Base-by-base conservation (phyloP, 306 rosid genomes). In the Prosopis cineraria region DNA sequence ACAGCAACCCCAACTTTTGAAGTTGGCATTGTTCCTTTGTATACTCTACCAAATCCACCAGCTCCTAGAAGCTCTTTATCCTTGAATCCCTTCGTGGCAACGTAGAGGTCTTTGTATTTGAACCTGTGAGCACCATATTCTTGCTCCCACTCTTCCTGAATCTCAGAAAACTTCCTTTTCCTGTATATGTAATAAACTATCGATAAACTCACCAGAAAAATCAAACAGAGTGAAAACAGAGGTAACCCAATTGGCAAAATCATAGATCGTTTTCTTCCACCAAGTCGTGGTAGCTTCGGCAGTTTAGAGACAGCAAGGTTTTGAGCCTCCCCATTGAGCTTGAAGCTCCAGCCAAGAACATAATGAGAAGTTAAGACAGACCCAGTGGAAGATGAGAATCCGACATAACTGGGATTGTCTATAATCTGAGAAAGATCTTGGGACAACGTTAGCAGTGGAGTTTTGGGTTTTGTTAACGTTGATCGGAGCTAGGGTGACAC, bases 11-110 rank as follows among this genome's bases (percentile, higher is more conserved):
- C 88, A 6, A 37, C 13, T 24, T 87, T 86, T 6, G 91, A 84
- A 34, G n/a, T 41, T 25, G 86, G 89, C 68, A 90, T 68, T 17
- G 70, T 74, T 8, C 97, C 97, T 80, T 72, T 88, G 77, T 89
- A 90, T 33, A 92, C 96, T 12, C 80, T 65, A 0, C 96, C 96
- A 71, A 93, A 90, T 58, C 97, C 97, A 17, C 97, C 96, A 5
- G 59, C 37, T 2, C 97, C 97, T 25, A 93, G 48, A 12, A 90
- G 67, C 58, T 85, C 85, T 1, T 20, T 81, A 24, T 92, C 87
- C 47, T 12, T 82, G 56, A 93, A 93, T 52, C 96, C 93, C 41
- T 86, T 86, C 29, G 96, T 90, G n/a, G 96, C 92, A 0, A 33
- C 12, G 41, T 88, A 79, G 17, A 89, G 79, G 69, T 90, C 89